phyloP scores from a whole-genome alignment of 2,329 filamentous ascomycete species.

The Periconia digitata region DNA sequence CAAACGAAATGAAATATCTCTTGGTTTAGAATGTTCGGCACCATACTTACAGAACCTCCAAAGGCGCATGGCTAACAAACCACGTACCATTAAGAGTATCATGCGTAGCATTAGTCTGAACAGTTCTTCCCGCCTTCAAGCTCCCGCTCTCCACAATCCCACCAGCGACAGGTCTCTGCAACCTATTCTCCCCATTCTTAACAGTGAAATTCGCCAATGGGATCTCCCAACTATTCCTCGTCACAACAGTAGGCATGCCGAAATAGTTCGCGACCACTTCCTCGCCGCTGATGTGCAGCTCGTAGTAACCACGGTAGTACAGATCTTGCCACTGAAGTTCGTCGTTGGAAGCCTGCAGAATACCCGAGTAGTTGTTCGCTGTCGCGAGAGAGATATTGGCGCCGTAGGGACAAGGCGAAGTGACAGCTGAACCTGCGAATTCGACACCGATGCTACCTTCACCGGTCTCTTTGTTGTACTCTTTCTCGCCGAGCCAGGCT shows the following conservation, averaged over 20 bases:
- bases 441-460: conserved; percentile 50
- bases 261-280: conserved; percentile 66
- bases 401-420: conserved; percentile 60
- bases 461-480: conserved; percentile 44
- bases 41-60: conserved; percentile 21
- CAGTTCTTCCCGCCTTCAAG: conserved; percentile 51
- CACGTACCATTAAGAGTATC: conserved; percentile 38
- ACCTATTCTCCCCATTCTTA: conserved; percentile 59
- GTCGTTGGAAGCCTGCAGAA: conserved; percentile 52
- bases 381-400: conserved; percentile 58
- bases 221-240: conserved; percentile 65
- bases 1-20: no score
- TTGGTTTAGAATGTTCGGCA: neutral
- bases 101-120: conserved; percentile 38
- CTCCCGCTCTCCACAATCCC: conserved; percentile 59
- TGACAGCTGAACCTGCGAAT: conserved; percentile 67
- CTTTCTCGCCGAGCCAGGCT: conserved; percentile 47
- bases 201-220: conserved; percentile 72
- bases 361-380: conserved; percentile 49
- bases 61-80: conserved; percentile 32
- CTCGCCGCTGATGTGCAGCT: conserved; percentile 57
- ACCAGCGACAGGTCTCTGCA: conserved; percentile 54
- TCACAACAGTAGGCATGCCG: conserved; percentile 61
- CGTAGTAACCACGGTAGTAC: conserved; percentile 74
- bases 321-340: conserved; percentile 73